phyloP scores from a whole-genome alignment of 495 filamentous ascomycete species.

The Talaromyces thailandensis region DNA sequence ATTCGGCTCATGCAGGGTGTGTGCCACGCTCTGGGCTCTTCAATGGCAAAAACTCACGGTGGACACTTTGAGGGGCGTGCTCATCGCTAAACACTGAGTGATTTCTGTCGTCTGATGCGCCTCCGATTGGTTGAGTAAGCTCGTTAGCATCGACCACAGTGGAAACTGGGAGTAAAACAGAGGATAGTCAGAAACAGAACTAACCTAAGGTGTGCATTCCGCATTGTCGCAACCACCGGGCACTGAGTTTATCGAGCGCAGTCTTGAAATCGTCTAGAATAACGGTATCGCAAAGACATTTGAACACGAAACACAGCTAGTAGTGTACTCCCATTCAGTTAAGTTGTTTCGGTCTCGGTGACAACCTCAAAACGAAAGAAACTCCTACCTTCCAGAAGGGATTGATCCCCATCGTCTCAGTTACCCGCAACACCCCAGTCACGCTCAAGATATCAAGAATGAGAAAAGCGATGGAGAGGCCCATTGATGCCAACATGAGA shows the following conservation, averaged over 20 bases:
- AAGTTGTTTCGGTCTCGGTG: background rate
- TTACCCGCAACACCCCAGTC: constrained; percentile 1
- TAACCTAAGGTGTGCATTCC: constrained; percentile 1
- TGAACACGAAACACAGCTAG: constrained; percentile 46
- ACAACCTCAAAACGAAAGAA: background rate
- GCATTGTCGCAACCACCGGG: background rate
- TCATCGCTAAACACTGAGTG: background rate
- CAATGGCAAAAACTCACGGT: background rate
- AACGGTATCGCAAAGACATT: constrained; percentile 49
- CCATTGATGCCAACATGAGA: constrained; percentile 32
- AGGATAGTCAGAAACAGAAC: background rate
- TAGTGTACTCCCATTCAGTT: constrained; percentile 1
- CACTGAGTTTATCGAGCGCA: constrained; percentile 30
- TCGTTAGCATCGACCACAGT: background rate
- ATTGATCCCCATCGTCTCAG: constrained; percentile 6
- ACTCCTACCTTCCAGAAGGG: constrained; percentile 8
- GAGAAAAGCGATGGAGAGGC: constrained; percentile 31
- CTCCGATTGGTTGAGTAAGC: background rate
- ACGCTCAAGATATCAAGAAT: constrained; percentile 26
- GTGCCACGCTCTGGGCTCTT: background rate
- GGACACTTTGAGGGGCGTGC: background rate
- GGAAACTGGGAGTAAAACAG: background rate
- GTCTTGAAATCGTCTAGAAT: constrained; percentile 57
- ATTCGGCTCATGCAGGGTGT: background rate
- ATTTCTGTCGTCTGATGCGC: background rate